Percentiles rank a stretch among this genome's conserved stretches.
Evolutionary conservation across 352 stramenopile species (phyloP).

Genomic region (Aphanomyces invadans): DNA sequence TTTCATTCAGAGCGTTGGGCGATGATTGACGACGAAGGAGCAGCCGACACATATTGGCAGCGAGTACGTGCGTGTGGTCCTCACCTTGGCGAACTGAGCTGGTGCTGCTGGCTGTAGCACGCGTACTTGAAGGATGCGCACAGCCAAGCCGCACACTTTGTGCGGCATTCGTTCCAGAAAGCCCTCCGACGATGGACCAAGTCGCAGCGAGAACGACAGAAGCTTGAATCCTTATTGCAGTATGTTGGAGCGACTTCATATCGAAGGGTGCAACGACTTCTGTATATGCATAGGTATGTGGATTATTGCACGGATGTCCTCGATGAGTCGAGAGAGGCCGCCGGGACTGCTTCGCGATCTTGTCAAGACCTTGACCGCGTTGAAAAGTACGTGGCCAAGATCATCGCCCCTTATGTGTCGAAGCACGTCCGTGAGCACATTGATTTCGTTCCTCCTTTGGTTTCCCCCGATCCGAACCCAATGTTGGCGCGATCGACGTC

Average conservation of each 20-base stretch:
- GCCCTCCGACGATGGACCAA: background rate
- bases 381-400: conserved; percentile 84
- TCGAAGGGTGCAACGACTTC: no score
- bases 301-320: conserved; percentile 14
- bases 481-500: no score
- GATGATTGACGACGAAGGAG: no score
- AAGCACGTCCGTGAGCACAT: conserved; percentile 61
- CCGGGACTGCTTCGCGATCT: background rate
- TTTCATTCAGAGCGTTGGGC: no score
- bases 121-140: no score
- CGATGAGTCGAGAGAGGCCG: background rate
- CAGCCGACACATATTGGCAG: no score
- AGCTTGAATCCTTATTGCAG: conserved; percentile 3
- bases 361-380: conserved; percentile 69
- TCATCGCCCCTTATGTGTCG: conserved; percentile 77
- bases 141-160: background rate
- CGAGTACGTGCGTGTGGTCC: no score
- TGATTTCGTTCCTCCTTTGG: no score
- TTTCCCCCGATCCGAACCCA: no score
- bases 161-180: conserved; percentile 5
- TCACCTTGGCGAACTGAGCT: no score
- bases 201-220: background rate
- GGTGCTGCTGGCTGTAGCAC: no score
- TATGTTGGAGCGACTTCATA: no score
- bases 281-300: conserved; percentile 9